These are phyloP conservation scores for Vigna angularis DNA, from an alignment of 306 rosid genomes.

Conservation along the genomic window DNA sequence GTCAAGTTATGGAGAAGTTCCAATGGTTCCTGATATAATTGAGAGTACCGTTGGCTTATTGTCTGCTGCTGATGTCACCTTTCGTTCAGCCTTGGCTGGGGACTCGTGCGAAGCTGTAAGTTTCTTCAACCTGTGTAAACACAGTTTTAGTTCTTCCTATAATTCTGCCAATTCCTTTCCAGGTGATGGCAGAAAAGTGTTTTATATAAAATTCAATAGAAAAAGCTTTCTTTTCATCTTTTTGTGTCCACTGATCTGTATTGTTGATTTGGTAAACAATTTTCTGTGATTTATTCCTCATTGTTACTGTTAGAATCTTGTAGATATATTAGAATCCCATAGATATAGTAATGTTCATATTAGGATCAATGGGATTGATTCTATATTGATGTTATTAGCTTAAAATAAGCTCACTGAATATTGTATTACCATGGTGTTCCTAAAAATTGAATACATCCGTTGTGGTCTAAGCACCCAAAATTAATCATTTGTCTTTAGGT, in stretches of 20 bases:
- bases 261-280: not conserved
- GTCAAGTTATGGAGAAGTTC: conserved; percentile 78
- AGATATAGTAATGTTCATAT: no score
- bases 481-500: no score
- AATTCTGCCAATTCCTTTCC: conserved; percentile 1
- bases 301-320: not conserved
- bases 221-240: not conserved
- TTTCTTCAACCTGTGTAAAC: conserved; percentile 31
- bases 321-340: no score
- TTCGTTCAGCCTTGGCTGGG: conserved; percentile 66
- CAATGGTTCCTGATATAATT: conserved; percentile 75
- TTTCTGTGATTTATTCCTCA: conserved; percentile 9
- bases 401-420: no score
- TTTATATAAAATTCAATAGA: not conserved
- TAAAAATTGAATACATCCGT: no score
- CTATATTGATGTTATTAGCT: no score
- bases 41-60: conserved; percentile 82
- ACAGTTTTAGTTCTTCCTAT: conserved; percentile 9
- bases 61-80: conserved; percentile 71
- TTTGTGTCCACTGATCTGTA: not conserved
- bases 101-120: conserved; percentile 84
- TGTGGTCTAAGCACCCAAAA: no score
- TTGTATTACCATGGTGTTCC: no score
- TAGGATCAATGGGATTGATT: no score
- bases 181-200: conserved; percentile 27